Evolutionary conservation across 192 early-diverging fungal species (phyloP).

Genomic region (Coemansia sp.): DNA sequence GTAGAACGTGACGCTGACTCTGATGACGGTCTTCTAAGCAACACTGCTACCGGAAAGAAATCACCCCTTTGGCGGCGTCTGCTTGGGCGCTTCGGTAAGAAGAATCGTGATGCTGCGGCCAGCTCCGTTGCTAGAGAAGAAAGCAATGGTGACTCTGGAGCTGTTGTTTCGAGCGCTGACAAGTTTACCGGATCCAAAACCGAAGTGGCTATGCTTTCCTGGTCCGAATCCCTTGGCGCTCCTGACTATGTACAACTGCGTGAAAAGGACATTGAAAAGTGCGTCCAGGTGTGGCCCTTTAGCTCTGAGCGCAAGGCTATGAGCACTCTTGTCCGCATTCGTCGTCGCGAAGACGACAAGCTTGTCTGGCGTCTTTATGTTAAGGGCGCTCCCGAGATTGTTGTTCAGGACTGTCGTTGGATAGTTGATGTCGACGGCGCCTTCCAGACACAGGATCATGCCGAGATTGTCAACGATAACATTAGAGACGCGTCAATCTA

Average conservation of each 20-base stretch:
- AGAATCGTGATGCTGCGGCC: not conserved
- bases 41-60: conserved; percentile 8
- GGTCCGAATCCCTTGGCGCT: conserved; percentile 65
- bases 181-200: conserved; percentile 90
- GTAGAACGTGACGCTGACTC: conserved; percentile 17
- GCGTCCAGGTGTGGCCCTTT: conserved; percentile 83
- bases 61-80: conserved; percentile 26
- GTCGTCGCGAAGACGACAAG: conserved; percentile 52
- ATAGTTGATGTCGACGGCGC: conserved; percentile 57
- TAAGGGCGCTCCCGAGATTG: conserved; percentile 93
- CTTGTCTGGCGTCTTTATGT: conserved; percentile 72
- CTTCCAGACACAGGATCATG: conserved; percentile 48
- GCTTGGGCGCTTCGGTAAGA: conserved; percentile 11
- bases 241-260: conserved; percentile 65
- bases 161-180: conserved; percentile 18
- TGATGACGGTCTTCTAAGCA: conserved; percentile 24
- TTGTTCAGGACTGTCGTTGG: conserved; percentile 64
- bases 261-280: conserved; percentile 54
- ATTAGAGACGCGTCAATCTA: conserved; percentile 19
- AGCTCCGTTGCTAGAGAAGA: conserved; percentile 19
- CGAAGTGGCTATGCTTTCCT: conserved; percentile 86
- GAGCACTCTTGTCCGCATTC: conserved; percentile 74
- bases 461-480: conserved; percentile 27
- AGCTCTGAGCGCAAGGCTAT: conserved; percentile 91
- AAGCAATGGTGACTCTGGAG: conserved; percentile 17